A percentile compares a stretch with the other conserved stretches of the same genome.
Conservation (phyloP, 2,329 filamentous ascomycete species). For the Sporothrix pseudoabietina region DNA sequence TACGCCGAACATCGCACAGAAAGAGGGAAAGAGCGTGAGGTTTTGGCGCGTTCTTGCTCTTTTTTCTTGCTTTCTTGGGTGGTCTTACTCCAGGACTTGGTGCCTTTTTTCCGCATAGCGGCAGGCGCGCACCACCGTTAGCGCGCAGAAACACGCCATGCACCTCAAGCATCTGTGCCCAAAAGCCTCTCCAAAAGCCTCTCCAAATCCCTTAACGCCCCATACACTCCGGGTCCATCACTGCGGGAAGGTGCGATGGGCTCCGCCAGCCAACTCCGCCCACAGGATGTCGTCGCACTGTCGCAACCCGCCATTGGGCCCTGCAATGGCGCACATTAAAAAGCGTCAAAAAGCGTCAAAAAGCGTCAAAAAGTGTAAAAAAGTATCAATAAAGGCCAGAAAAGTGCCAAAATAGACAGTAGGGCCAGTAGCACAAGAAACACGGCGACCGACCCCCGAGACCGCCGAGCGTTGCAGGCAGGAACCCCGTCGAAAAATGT, state of each 20-base stretch:
- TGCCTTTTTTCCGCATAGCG: constrained; percentile 6
- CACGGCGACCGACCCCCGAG: not conserved
- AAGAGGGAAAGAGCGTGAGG: not conserved
- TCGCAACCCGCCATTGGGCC: constrained; percentile 16
- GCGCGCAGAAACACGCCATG: constrained; percentile 28
- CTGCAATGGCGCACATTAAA: constrained; percentile 12
- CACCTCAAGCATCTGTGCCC: not conserved
- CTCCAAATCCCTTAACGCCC: constrained; percentile 4
- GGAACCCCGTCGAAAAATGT: not conserved
- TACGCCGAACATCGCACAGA: not conserved
- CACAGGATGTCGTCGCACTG: not conserved
- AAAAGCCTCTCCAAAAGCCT: constrained; percentile 1
- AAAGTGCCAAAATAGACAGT: not conserved
- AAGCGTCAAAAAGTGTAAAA: no score
- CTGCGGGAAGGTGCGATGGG: not conserved
- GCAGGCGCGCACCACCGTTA: not conserved
- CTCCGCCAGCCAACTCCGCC: not conserved
- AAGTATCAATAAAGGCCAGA: not conserved
- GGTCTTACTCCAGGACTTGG: not conserved
- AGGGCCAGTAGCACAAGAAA: not conserved
- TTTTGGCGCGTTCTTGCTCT: not conserved
- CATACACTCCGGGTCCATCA: constrained; percentile 19
- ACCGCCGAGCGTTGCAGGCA: constrained; percentile 2
- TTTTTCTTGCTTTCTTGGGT: not conserved
- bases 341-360: no score